Percentiles rank a stretch among this genome's conserved stretches.
These are phyloP conservation scores for Elsinoe australis DNA, from an alignment of 2,329 filamentous ascomycete species.

Conservation along the genomic window DNA sequence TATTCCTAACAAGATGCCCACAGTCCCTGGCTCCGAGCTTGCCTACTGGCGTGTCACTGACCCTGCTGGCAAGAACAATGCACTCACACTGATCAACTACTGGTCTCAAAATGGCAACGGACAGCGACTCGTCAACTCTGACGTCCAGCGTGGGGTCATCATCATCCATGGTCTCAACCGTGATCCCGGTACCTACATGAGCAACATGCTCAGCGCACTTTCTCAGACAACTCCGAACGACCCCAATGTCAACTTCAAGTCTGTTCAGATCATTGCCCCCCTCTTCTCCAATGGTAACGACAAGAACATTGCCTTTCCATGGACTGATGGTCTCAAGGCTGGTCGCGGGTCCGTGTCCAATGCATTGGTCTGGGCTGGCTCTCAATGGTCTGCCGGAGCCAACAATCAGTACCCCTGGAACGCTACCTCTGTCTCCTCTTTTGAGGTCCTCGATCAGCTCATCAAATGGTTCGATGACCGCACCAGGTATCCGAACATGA, in stretches of 20 bases:
- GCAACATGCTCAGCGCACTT: slow-evolving; percentile 29
- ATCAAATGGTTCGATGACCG: slow-evolving; percentile 31
- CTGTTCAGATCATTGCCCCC: slow-evolving; percentile 29
- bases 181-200: slow-evolving; percentile 31
- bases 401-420: slow-evolving; percentile 31
- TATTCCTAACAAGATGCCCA: slow-evolving; percentile 28
- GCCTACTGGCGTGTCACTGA: slow-evolving; percentile 30
- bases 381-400: slow-evolving; percentile 31
- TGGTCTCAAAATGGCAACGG: slow-evolving; percentile 25
- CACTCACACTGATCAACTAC: slow-evolving; percentile 32
- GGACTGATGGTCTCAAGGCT: slow-evolving; percentile 23
- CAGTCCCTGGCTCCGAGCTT: slow-evolving; percentile 30
- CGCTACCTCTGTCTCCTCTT: slow-evolving; percentile 27
- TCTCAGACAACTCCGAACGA: slow-evolving; percentile 24
- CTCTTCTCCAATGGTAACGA: slow-evolving; percentile 33
- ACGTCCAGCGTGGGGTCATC: slow-evolving; percentile 30
- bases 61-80: slow-evolving; percentile 24
- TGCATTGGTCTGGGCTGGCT: slow-evolving; percentile 31
- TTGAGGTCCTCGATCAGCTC: slow-evolving; percentile 31
- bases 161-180: slow-evolving; percentile 31
- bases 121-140: slow-evolving; percentile 23
- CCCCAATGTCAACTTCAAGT: slow-evolving; percentile 27
- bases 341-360: slow-evolving; percentile 29
- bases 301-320: slow-evolving; percentile 31
- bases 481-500: slow-evolving; percentile 30